Evolutionary conservation across 768 basidiomycete genomes (phyloP), one percentile per base, ranked within the genome.

Genomic region (Obba rivulosa): DNA sequence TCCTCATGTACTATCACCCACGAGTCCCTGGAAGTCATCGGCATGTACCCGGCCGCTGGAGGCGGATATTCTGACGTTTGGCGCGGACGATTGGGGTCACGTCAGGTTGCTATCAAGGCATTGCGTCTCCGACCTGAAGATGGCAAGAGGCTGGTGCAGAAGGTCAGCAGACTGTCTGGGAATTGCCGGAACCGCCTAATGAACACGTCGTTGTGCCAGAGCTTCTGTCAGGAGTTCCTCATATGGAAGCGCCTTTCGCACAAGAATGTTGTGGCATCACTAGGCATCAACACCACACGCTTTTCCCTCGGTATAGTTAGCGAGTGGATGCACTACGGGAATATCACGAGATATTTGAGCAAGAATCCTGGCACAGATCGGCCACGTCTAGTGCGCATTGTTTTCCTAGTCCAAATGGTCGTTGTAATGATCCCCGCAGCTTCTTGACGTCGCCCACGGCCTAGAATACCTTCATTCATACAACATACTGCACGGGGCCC

Each of bases 401-500:
- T 20, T 13, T 34, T 31, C 13, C 36, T 16, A 9, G n/a, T 20
- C 17, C 8, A 11, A 3, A 35, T n/a, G n/a, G n/a, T n/a, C n/a
- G 16, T 21, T 16, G n/a, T 34, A 28, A 23, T 43, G 16, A 25
- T 36, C 20, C 18, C 20, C 23, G 20, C 37, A 61, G 58, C 51
- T 58, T 16, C 35, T 50, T 23, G 52, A 54, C 17, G 51, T 58
- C 1, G 54, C 54, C 11, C 24, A 23, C 8, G 60, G 59, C 1
- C 41, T 62, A 10, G 18, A 51, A 23, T 62, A 60, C 28, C 38
- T 62, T 5, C 60, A 62, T 43, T 18, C 31, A 4, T 10, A 50
- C 16, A 35, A 49, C 8, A 43, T 60, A 3, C 46, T 62, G 16
- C 60, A 62, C 20, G 60, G 58, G 16, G 60, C 60, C 46, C 35